These are phyloP conservation scores for Penstemon barbatus DNA, from an alignment of 257 asterid genomes.

Conservation along the genomic window DNA sequence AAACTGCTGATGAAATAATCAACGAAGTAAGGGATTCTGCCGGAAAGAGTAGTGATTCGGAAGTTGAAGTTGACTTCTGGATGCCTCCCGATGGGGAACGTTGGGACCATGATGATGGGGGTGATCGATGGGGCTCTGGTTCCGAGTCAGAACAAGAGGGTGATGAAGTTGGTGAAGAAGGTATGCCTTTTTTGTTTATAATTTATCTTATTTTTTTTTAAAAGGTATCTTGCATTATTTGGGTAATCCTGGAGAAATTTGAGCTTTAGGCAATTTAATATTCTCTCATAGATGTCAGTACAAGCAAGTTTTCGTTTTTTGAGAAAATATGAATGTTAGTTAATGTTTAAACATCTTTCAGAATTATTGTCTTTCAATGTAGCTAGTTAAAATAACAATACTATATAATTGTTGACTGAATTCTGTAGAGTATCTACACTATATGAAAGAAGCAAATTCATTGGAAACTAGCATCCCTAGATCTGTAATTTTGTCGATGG, in stretches of 20 bases:
- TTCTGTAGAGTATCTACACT: conserved; percentile 1
- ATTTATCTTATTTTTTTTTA: not conserved
- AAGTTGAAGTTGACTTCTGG: conserved; percentile 74
- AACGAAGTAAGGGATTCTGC: conserved; percentile 54
- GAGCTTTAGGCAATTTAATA: conserved; percentile 5
- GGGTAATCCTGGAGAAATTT: conserved; percentile 14
- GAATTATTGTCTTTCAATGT: not conserved
- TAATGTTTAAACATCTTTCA: not conserved
- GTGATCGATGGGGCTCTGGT: conserved; percentile 79
- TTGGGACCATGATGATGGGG: conserved; percentile 93
- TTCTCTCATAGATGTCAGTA: not conserved
- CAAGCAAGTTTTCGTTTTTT: not conserved
- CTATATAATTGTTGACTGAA: not conserved
- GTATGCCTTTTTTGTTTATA: conserved; percentile 32
- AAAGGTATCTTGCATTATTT: conserved; percentile 8
- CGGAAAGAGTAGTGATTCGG: conserved; percentile 50
- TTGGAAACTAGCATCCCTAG: not conserved
- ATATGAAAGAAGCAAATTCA: conserved; percentile 1
- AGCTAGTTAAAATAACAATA: not conserved
- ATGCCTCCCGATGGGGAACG: conserved; percentile 89
- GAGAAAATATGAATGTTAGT: not conserved
- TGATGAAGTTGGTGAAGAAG: conserved; percentile 54
- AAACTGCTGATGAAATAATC: conserved; percentile 41
- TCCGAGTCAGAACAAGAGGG: conserved; percentile 57
- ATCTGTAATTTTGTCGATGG: too few species aligned